Base-by-base conservation (phyloP, 495 filamentous ascomycete species). In the Talaromyces borbonicus region DNA sequence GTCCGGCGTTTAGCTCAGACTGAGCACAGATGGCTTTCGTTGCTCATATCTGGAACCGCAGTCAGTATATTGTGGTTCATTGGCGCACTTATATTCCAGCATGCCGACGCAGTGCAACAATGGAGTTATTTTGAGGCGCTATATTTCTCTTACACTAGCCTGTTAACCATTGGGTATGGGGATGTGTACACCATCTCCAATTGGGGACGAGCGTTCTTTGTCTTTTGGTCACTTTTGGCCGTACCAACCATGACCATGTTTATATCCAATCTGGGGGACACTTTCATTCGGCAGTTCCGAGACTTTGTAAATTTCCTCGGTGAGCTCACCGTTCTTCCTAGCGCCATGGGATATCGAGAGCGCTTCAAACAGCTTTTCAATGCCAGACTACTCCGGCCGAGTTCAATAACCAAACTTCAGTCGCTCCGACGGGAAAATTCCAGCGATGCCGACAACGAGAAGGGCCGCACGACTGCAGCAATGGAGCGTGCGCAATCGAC, bases 91-190 rank as follows among this genome's bases (percentile, higher is more conserved):
- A 69, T 90, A 27, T 94, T 95, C 58, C 68, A 64, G 59, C 56
- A 62, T 16, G 64, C 74, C 0, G 80, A 84, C 54, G 51, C 59
- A 31, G 50, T 47, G 19, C 51, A 67, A 11, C 41, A 66, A 1
- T 94, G 87, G 89, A 72, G 63, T n/a, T 95, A 94, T 54, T 93
- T 92, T 48, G 65, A 81, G 11, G 69, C 78, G 1, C 59, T 95
- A 5, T 95, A 93, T 58, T 93, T 92, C 60, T 61, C 83, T 3
- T 95, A 86, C 56, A 79, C 79, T 3, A 78, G 79, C 3, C 72
- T 94, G 26, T 68, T 90, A 5, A 94, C 89, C 1, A 87, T 95
- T 42, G 89, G 89, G 0, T 95, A 89, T 53, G 89, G 89, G 2
- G 87, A 94, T 50, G 68, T 80, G 24, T 77, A 74, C 24, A 84